Evolutionary conservation across 305 asterid species (phyloP).

Genomic region (Lippia alba): DNA sequence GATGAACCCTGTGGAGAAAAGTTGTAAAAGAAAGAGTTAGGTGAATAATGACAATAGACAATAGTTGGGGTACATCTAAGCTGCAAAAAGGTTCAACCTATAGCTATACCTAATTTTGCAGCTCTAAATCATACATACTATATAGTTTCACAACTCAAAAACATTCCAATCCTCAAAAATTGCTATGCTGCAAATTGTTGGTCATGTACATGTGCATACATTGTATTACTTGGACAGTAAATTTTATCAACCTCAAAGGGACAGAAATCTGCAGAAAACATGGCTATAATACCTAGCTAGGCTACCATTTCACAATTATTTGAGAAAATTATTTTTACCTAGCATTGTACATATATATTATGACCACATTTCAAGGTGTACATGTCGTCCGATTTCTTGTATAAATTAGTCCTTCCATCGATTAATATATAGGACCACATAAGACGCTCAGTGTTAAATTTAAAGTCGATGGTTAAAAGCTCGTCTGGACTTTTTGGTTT

Average conservation of each 20-base stretch:
- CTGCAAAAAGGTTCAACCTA: conserved; percentile 20
- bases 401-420: no score
- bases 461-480: no score
- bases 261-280: conserved; percentile 33
- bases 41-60: conserved; percentile 9
- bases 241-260: conserved; percentile 31
- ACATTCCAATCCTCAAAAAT: conserved; percentile 24
- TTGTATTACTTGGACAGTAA: conserved; percentile 25
- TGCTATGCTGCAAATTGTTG: conserved; percentile 17
- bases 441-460: no score
- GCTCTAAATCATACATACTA: conserved; percentile 25
- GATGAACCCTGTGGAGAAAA: conserved; percentile 5
- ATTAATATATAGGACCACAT: no score
- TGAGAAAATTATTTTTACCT: background rate
- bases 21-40: conserved; percentile 20
- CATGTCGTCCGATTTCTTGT: no score
- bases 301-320: conserved; percentile 28
- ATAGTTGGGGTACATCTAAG: conserved; percentile 24
- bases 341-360: no score
- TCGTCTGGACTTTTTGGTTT: no score
- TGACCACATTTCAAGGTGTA: no score
- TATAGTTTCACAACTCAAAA: conserved; percentile 20
- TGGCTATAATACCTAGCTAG: conserved; percentile 34
- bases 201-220: conserved; percentile 26
- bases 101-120: conserved; percentile 32